These are phyloP conservation scores for Colletotrichum caudatum DNA, from an alignment of 2,329 filamentous ascomycete genomes.

Conservation along the genomic window DNA sequence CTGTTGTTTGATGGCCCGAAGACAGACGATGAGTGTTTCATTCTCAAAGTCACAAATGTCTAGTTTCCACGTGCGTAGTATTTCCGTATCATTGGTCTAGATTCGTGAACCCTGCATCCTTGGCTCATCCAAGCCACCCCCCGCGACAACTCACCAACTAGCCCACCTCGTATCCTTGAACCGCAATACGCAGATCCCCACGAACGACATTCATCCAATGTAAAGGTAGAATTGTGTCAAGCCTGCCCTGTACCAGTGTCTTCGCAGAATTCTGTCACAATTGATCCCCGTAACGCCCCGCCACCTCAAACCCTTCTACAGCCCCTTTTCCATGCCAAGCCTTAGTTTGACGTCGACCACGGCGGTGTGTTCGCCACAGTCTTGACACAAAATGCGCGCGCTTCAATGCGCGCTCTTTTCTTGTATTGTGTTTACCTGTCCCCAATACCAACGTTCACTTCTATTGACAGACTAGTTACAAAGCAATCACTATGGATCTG, in stretches of 20 bases:
- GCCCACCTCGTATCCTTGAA: constrained; percentile 1
- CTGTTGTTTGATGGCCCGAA: background rate
- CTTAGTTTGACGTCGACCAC: background rate
- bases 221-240: background rate
- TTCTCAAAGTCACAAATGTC: background rate
- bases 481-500: background rate
- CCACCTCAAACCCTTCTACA: background rate
- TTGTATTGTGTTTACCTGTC: too few species aligned
- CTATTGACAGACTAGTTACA: background rate
- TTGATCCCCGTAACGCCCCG: background rate
- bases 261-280: background rate
- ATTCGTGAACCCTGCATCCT: constrained; percentile 6
- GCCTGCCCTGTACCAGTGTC: too few species aligned
- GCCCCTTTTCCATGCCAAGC: background rate
- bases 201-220: constrained; percentile 2
- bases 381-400: constrained; percentile 6
- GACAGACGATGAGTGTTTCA: background rate
- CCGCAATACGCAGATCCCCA: background rate
- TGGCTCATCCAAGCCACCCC: constrained; percentile 2
- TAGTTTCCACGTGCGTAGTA: constrained; percentile 2
- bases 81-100: constrained; percentile 9
- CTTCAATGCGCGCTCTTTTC: background rate
- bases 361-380: background rate
- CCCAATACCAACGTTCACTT: background rate
- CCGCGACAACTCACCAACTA: constrained; percentile 1